phyloP scores from a whole-genome alignment of 164 flowering plant species.

The Sextonia rubra region DNA sequence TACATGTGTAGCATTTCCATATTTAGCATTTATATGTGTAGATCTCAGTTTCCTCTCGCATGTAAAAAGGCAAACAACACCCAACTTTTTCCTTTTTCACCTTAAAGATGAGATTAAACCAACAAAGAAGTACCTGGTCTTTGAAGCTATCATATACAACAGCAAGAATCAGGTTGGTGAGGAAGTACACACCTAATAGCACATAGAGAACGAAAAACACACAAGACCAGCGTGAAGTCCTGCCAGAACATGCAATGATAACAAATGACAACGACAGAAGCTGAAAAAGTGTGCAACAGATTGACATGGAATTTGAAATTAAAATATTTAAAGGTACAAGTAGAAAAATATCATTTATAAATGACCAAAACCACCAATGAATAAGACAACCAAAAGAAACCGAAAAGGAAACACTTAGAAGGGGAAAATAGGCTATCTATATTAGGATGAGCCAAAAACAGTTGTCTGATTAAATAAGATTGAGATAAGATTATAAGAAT shows the following conservation, averaged over 20 bases:
- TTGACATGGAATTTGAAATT: neutral
- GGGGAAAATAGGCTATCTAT: too few relatives aligned
- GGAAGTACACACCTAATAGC: conserved; percentile 88
- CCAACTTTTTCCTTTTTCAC: neutral
- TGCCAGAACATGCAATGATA: conserved; percentile 19
- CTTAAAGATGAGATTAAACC: neutral
- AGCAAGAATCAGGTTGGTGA: conserved; percentile 89
- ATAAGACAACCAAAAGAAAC: too few relatives aligned
- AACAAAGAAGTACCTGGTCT: conserved; percentile 47
- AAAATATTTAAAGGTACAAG: neutral
- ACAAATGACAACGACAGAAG: neutral
- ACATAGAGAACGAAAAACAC: conserved; percentile 74
- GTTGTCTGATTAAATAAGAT: too few relatives aligned
- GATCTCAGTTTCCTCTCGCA: too few relatives aligned
- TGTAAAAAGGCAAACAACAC: neutral
- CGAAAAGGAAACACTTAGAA: too few relatives aligned
- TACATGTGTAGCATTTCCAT: too few relatives aligned
- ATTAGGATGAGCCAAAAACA: too few relatives aligned
- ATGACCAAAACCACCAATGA: neutral
- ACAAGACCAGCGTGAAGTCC: conserved; percentile 84
- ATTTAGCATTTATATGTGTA: too few relatives aligned
- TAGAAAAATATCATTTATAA: neutral
- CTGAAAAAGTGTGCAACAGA: neutral
- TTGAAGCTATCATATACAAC: conserved; percentile 96
- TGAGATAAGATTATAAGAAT: too few relatives aligned